phyloP scores from a whole-genome alignment of 2,329 filamentous ascomycete species.

The Thielaviopsis euricoi region DNA sequence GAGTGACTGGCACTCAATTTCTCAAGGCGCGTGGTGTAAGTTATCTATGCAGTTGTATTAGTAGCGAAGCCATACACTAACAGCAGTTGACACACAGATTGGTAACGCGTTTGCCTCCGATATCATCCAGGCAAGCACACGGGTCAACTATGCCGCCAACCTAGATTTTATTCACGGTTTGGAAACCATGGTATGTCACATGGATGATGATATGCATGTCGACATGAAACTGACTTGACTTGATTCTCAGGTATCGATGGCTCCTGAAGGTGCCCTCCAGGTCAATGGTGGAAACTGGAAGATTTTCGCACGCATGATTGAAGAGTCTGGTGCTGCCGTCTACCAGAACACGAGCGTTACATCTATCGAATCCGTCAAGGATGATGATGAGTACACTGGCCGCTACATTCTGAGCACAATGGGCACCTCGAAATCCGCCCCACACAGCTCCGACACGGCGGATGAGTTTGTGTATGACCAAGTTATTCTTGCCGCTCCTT shows the following conservation, averaged over 20 bases:
- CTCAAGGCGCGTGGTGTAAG: slow-evolving; percentile 44
- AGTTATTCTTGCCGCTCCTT: slow-evolving; percentile 68
- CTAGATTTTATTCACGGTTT: slow-evolving; percentile 73
- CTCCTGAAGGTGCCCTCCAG: slow-evolving; percentile 65
- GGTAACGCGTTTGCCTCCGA: slow-evolving; percentile 53
- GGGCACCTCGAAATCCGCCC: too few relatives aligned
- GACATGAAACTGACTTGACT: neutral
- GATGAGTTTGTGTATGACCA: slow-evolving; percentile 44
- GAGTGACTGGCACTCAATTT: slow-evolving; percentile 56
- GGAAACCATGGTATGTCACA: slow-evolving; percentile 51
- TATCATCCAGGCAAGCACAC: slow-evolving; percentile 75
- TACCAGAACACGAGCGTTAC: slow-evolving; percentile 52
- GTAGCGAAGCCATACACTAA: too few relatives aligned
- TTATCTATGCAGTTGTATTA: neutral
- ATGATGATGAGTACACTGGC: slow-evolving; percentile 26
- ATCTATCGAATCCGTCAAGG: slow-evolving; percentile 25
- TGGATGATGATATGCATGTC: neutral
- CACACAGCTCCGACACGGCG: too few relatives aligned
- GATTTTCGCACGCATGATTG: slow-evolving; percentile 75
- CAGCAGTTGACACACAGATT: slow-evolving; percentile 27
- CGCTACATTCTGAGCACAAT: too few relatives aligned
- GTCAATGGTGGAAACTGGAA: slow-evolving; percentile 82
- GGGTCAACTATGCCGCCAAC: slow-evolving; percentile 92
- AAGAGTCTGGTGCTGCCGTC: slow-evolving; percentile 42
- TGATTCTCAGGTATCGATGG: slow-evolving; percentile 54